These are phyloP conservation scores for Raddia guianensis DNA, from an alignment of 176 grass and related monocot species.

Conservation along the genomic window DNA sequence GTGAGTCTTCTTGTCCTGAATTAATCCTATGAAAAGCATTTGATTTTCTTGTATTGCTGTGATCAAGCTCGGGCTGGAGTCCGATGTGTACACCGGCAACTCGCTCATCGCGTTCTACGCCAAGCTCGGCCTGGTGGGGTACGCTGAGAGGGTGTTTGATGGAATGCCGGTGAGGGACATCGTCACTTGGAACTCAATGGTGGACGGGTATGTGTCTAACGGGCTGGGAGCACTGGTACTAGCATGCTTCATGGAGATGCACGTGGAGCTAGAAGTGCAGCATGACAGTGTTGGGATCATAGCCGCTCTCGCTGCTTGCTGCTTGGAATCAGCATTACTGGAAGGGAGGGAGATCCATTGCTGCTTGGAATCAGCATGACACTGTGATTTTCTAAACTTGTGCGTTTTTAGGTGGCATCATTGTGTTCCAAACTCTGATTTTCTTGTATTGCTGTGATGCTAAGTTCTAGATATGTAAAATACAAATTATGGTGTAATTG, in stretches of 20 bases:
- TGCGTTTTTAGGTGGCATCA: no score
- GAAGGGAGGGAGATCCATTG: constrained; percentile 65
- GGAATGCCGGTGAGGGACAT: constrained; percentile 68
- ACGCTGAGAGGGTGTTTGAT: constrained; percentile 75
- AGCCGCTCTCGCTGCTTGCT: constrained; percentile 69
- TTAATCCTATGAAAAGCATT: no score
- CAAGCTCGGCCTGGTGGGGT: constrained; percentile 56
- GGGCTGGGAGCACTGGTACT: constrained; percentile 51
- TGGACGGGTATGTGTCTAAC: constrained; percentile 66
- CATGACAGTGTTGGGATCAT: constrained; percentile 62
- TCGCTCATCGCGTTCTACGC: constrained; percentile 69
- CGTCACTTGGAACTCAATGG: constrained; percentile 87
- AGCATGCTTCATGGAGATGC: constrained; percentile 59
- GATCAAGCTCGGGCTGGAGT: constrained; percentile 62
- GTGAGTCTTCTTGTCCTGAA: no score
- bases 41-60: neutral
- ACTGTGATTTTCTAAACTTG: no score
- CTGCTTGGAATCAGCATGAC: no score
- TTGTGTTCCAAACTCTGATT: no score
- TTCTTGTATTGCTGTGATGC: no score
- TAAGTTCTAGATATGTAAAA: no score
- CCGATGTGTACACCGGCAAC: constrained; percentile 70
- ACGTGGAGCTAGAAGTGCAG: constrained; percentile 15
- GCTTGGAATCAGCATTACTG: constrained; percentile 44
- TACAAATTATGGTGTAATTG: no score